Conservation (phyloP, 2,329 filamentous ascomycete genomes). For the Cadophora gregata region DNA sequence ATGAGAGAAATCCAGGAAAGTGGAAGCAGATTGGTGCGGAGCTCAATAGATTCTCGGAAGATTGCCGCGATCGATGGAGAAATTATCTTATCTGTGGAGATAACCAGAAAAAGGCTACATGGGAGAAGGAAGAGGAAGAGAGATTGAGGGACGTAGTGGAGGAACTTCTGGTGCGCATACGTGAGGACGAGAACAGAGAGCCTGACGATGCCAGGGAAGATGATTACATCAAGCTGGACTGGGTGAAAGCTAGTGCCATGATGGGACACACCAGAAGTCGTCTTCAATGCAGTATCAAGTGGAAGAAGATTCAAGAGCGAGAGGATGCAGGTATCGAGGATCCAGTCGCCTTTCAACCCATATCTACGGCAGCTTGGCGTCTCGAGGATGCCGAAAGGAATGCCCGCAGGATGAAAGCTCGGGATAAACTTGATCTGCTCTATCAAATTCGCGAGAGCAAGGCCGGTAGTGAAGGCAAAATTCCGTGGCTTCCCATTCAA, state of each 20-base stretch:
- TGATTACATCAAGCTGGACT: slow-evolving; percentile 63
- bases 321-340: slow-evolving; percentile 40
- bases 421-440: slow-evolving; percentile 53
- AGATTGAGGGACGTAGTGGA: slow-evolving; percentile 52
- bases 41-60: slow-evolving; percentile 68
- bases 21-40: slow-evolving; percentile 68
- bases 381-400: slow-evolving; percentile 52
- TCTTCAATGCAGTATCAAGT: slow-evolving; percentile 73
- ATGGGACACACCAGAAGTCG: slow-evolving; percentile 68
- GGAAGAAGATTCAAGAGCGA: slow-evolving; percentile 50
- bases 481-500: slow-evolving; percentile 56
- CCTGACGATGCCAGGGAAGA: slow-evolving; percentile 49
- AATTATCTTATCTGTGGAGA: slow-evolving; percentile 68
- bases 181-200: slow-evolving; percentile 42
- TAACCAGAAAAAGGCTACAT: slow-evolving; percentile 57
- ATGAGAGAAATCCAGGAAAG: slow-evolving; percentile 53
- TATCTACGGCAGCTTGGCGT: slow-evolving; percentile 48
- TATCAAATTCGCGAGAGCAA: slow-evolving; percentile 51
- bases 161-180: slow-evolving; percentile 57
- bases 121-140: slow-evolving; percentile 65
- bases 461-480: slow-evolving; percentile 51
- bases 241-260: slow-evolving; percentile 66
- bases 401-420: slow-evolving; percentile 49
- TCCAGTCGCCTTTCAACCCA: slow-evolving; percentile 26
- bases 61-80: slow-evolving; percentile 73